Evolutionary conservation across 2,329 filamentous ascomycete species (phyloP), one percentile per base, ranked within the genome.

Genomic region (Alternaria arborescens): DNA sequence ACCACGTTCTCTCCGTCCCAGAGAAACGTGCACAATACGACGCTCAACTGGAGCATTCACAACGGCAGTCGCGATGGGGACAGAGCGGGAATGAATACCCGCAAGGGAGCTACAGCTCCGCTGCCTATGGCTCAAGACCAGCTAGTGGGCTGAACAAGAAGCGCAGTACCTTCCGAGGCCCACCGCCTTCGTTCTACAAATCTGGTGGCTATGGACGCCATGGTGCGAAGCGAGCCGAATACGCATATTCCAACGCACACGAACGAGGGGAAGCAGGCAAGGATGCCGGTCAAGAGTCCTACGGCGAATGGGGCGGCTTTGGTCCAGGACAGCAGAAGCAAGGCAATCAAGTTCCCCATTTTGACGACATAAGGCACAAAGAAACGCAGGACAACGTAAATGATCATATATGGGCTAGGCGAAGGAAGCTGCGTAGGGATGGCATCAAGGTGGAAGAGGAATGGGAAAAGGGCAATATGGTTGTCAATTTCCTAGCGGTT

Each of bases 131-230:
- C 52, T 88, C 90, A 1, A 87, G 95, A 0, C 89, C 94, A 0
- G 88, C 95, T 0, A 92, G 88, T 1, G 95, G 95, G 0, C 82
- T 99, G 32, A 93, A 89, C 75, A 87, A 90, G 41, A 87, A 94
- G 24, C 85, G 92, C 3, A 87, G 88, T 2, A 85, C 89, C 5
- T 97, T 96, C 78, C 87, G 87, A 20, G 94, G 94, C 0, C 94
- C 95, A 4, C 94, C 95, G 52, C 94, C 94, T 0, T 92, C 88
- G 65, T 98, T 97, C 81, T 97, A 93, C 79, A 86, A 89, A 18
- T 89, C 86, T 62, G 93, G 93, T 5, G 92, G 91, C 3, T 96
- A 93, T 86, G 92, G 91, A 48, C 77, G 81, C 3, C 87, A 91
- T 60, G 75, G 80, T 3, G 85, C 85, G 36, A 91, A 90, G 79